Base-by-base conservation (phyloP, 2,329 filamentous ascomycete genomes). In the Thielaviopsis musarum region DNA sequence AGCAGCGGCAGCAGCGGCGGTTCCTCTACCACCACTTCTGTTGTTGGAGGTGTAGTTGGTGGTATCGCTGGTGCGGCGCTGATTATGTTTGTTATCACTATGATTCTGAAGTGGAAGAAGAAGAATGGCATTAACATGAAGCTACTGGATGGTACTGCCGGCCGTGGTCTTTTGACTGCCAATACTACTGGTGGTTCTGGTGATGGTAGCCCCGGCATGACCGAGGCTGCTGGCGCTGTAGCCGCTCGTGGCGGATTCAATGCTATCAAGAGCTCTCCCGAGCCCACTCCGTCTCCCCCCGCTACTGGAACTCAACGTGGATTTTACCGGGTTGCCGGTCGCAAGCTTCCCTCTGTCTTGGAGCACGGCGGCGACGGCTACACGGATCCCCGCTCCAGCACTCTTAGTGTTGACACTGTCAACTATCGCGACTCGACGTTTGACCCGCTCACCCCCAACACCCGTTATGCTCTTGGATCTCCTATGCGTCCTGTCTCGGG, bases 281-380 rank as follows among this genome's bases (percentile, higher is more conserved):
- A 51, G 19, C 45, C 30, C 21, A 62, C 63, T 56, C 63, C 53
- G 59, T 56, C 65, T 63, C 65, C 67, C 63, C 55, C 66, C 66
- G 17, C 67, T 67, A 56, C 26, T 6, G 57, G 51, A 71, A 72
- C 72, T 28, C 81, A 85, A 66, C 72, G 74, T 62, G 79, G 81
- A 0, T 86, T 86, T 67, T 79, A 83, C 63, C 78, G 81, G 30
- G 77, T 86, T 1, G 83, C 82, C 5, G 83, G 83, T 62, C 77
- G 77, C 65, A 85, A 85, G 65, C 68, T 86, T 60, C 78, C 80
- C 3, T 81, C 83, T 1, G 82, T 85, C 10, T 69, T 85, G 45
- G 74, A 80, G 61, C 74, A 73, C 54, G 82, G 82, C 15, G 82
- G 82, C 5, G 82, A 85, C 66, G 82, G 82, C 1, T 85, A 81